Base-by-base conservation (phyloP, 2,329 filamentous ascomycete genomes). In the Penicillium vulpinum region DNA sequence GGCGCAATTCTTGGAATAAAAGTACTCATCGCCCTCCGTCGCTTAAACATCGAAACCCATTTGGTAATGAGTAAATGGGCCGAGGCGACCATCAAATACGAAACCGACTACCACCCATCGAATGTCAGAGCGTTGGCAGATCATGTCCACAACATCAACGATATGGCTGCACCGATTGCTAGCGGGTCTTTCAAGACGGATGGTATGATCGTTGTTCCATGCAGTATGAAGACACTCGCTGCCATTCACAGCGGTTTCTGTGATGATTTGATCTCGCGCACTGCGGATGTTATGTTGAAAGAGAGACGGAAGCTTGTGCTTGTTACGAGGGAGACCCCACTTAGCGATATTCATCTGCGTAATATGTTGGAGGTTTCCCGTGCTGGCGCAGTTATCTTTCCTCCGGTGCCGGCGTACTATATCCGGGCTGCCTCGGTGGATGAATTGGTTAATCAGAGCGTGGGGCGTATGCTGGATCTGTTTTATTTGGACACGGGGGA, bases 21-120 rank as follows among this genome's bases (percentile, higher is more conserved):
- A 16, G 62, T 75, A 0, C 75, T 82, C 4, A 66, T 71, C 8
- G 67, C 70, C 3, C 73, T 83, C 0, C 75, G 75, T 1, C 59
- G 63, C 0, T 71, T 81, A 11, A 69, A 76, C n/a, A 63, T 81
- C 16, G 80, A 82, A 65, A 81, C 79, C 0, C 77, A 81, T 56
- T 71, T 80, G 2, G 70, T 82, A 9, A 74, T 83, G 44, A 76
- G 71, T 59, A 80, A 81, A 62, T 83, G 80, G 79, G 80, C 75
- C 4, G 72, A 73, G 21, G 75, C 74, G 13, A 83, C 80, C 0
- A 70, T 80, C 43, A 78, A 80, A 60, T 79, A 79, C 58, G 78
- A 81, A 62, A 79, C 78, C 0, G 71, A 75, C 43, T 75, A 75
- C 54, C 72, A 69, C 18, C 70, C 69, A 0, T 60, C 67, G 0